phyloP scores from a whole-genome alignment of 495 filamentous ascomycete genomes.

The Mytilinidion resinicola region DNA sequence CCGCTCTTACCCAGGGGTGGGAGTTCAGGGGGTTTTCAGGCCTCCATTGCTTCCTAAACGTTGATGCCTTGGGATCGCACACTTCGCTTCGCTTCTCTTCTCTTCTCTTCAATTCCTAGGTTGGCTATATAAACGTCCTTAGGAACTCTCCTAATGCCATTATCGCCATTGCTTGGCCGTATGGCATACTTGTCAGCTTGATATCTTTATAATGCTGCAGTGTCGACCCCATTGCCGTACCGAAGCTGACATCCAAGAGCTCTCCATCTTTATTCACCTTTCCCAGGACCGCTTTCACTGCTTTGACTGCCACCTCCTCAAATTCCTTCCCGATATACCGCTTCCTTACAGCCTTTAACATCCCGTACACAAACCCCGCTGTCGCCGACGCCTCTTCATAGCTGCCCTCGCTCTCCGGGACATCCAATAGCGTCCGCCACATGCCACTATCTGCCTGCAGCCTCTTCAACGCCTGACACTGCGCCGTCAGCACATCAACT shows the following conservation, averaged over 20 bases:
- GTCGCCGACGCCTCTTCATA: slow-evolving; percentile 68
- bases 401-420: slow-evolving; percentile 49
- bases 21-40: too few species aligned
- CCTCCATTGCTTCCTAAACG: too few species aligned
- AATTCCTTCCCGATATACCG: slow-evolving; percentile 54
- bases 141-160: slow-evolving; percentile 64
- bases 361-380: slow-evolving; percentile 68
- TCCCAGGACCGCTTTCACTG: slow-evolving; percentile 53
- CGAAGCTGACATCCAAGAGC: slow-evolving; percentile 63
- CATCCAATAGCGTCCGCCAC: slow-evolving; percentile 64
- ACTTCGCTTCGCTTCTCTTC: too few species aligned
- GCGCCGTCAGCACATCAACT: slow-evolving; percentile 54
- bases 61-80: too few species aligned
- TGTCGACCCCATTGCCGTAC: slow-evolving; percentile 61
- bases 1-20: too few species aligned
- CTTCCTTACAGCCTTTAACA: slow-evolving; percentile 62
- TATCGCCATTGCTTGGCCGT: slow-evolving; percentile 72
- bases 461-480: slow-evolving; percentile 51
- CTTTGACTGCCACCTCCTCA: slow-evolving; percentile 49
- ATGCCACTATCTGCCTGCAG: slow-evolving; percentile 53
- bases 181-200: slow-evolving; percentile 65
- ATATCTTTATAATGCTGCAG: slow-evolving; percentile 67
- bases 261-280: slow-evolving; percentile 57
- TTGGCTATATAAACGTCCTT: slow-evolving; percentile 40
- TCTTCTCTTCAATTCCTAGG: too few species aligned